Conservation (phyloP, 2,329 filamentous ascomycete species). For the Pestalotiopsis sp. region DNA sequence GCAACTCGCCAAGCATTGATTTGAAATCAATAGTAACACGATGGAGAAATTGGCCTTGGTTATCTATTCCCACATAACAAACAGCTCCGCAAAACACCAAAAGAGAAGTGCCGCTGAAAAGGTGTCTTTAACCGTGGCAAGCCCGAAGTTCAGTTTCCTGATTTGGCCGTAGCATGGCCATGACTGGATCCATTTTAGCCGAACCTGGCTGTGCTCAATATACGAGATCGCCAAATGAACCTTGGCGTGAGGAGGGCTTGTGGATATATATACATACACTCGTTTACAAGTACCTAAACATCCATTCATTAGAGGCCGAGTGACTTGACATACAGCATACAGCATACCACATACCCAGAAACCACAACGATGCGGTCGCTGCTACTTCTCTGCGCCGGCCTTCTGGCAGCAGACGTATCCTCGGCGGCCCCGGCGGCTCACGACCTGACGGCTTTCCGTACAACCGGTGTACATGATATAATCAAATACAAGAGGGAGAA, state of each 20-base stretch:
- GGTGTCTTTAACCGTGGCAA: neutral
- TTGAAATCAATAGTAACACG: too few relatives aligned
- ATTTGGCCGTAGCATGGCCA: neutral
- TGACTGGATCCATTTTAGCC: neutral
- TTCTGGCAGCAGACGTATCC: slow-evolving; percentile 28
- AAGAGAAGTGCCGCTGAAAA: neutral
- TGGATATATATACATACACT: neutral
- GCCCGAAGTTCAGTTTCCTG: neutral
- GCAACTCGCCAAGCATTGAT: too few relatives aligned
- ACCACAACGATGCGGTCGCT: slow-evolving; percentile 30
- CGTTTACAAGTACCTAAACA: too few relatives aligned
- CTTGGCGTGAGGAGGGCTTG: neutral
- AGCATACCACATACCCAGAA: too few relatives aligned
- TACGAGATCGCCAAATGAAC: neutral
- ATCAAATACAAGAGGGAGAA: slow-evolving; percentile 35
- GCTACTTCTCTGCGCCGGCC: slow-evolving; percentile 24
- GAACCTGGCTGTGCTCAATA: neutral
- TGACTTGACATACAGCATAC: too few relatives aligned
- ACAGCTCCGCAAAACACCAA: neutral
- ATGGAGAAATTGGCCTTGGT: too few relatives aligned
- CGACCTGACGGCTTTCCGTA: neutral
- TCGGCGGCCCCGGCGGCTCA: slow-evolving; percentile 26
- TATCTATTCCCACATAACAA: neutral
- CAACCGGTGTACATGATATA: slow-evolving; percentile 15
- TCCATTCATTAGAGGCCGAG: too few relatives aligned